Conservation (phyloP, 495 filamentous ascomycete genomes). For the Margaritispora aquatica region DNA sequence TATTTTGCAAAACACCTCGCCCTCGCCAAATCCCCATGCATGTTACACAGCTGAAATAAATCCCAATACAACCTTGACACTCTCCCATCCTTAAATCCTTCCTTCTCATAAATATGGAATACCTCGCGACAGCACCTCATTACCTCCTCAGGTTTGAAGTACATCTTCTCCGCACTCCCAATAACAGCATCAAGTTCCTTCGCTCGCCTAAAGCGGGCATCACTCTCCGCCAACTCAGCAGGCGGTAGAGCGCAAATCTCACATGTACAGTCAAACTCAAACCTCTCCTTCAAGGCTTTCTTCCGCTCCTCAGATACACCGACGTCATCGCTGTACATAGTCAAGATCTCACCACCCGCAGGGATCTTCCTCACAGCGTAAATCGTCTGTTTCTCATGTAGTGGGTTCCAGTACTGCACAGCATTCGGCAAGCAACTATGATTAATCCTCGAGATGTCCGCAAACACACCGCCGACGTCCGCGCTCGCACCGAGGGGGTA, state of each 20-base stretch:
- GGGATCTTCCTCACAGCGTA: conserved; percentile 34
- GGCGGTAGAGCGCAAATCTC: conserved; percentile 28
- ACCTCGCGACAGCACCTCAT: conserved; percentile 27
- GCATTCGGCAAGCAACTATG: conserved; percentile 40
- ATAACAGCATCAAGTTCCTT: conserved; percentile 29
- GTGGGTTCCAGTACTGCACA: conserved; percentile 34
- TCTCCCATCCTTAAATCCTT: conserved; percentile 25
- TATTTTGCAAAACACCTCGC: conserved; percentile 39
- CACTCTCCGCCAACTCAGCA: conserved; percentile 24
- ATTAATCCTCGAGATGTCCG: conserved; percentile 32
- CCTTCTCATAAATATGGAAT: conserved; percentile 27
- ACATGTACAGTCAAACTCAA: conserved; percentile 34
- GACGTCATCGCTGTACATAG: conserved; percentile 30
- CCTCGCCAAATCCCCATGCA: conserved; percentile 37
- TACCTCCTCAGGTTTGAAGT: conserved; percentile 21
- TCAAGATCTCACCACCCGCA: conserved; percentile 36
- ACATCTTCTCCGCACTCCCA: conserved; percentile 22
- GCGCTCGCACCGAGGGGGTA: conserved; percentile 29
- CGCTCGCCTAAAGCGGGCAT: conserved; percentile 27
- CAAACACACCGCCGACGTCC: conserved; percentile 30
- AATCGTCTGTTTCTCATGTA: conserved; percentile 27
- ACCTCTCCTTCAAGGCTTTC: background rate
- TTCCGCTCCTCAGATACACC: conserved; percentile 17
- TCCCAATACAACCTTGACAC: conserved; percentile 35
- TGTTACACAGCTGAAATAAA: conserved; percentile 37